Percentiles rank a stretch among this genome's conserved stretches.
Conservation (phyloP, 1,139 yeast species). For the Candida pseudoviswanathii region DNA sequence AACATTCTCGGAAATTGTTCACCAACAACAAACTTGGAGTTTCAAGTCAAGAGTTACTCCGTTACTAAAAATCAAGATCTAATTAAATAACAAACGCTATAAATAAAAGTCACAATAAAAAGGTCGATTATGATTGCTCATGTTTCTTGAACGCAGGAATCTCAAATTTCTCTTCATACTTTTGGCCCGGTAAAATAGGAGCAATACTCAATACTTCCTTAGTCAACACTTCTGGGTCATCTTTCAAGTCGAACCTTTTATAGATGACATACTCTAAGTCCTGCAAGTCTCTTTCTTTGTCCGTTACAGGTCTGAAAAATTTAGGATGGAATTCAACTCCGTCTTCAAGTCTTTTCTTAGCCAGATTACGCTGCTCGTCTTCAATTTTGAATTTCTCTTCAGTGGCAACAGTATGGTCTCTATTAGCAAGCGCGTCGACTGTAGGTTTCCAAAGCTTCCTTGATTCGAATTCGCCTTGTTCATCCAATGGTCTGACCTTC, state of each 20-base stretch:
- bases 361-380: constrained; percentile 72
- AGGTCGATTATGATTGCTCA: neutral
- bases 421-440: constrained; percentile 68
- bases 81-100: neutral
- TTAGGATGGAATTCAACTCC: constrained; percentile 83
- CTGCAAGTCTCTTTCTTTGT: constrained; percentile 23
- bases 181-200: constrained; percentile 80
- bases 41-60: too few relatives aligned
- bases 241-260: constrained; percentile 48
- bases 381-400: constrained; percentile 86
- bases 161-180: constrained; percentile 60
- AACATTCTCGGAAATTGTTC: too few relatives aligned
- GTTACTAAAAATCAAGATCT: neutral
- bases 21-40: too few relatives aligned
- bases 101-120: neutral
- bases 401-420: constrained; percentile 84
- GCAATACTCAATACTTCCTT: constrained; percentile 61
- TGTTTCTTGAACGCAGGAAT: constrained; percentile 66
- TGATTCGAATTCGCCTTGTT: constrained; percentile 82
- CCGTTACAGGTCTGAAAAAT: constrained; percentile 53
- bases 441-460: constrained; percentile 83
- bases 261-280: constrained; percentile 66
- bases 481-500: constrained; percentile 70
- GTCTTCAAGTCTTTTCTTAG: constrained; percentile 73
- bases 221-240: constrained; percentile 52